Evolutionary conservation across 169 alveolate species (phyloP).

Genomic region (Sarcocystis neurona): DNA sequence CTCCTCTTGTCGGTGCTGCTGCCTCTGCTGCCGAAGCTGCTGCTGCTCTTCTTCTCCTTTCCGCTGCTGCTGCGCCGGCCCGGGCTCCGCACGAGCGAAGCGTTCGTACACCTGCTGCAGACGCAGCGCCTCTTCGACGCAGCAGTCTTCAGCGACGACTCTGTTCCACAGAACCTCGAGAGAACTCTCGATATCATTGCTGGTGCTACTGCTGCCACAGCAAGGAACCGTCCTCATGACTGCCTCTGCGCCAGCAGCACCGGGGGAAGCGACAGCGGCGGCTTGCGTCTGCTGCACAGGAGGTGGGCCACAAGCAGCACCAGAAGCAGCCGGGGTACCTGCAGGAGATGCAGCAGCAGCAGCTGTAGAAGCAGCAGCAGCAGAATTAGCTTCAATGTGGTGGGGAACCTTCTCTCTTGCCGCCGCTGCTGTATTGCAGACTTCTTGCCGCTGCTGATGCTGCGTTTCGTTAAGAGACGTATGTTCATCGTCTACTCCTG

Average conservation of each 20-base stretch:
- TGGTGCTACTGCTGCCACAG: too few species aligned
- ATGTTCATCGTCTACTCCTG: background rate
- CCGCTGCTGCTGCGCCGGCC: too few species aligned
- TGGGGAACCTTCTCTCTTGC: too few species aligned
- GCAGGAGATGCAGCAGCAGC: background rate
- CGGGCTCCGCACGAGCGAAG: background rate
- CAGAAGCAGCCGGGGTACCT: background rate
- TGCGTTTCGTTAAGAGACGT: too few species aligned
- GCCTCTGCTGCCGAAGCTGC: too few species aligned
- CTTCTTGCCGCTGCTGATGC: too few species aligned
- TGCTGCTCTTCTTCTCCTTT: too few species aligned
- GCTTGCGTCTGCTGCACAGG: background rate
- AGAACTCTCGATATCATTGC: background rate
- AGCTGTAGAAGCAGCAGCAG: background rate
- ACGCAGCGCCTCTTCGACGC: conserved; percentile 41
- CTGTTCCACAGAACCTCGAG: conserved; percentile 36
- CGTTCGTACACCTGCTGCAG: conserved; percentile 6
- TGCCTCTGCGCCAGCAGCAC: too few species aligned
- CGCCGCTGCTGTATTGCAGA: too few species aligned
- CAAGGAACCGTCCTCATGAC: too few species aligned
- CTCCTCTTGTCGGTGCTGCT: too few species aligned
- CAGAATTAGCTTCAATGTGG: background rate
- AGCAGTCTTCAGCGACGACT: conserved; percentile 17
- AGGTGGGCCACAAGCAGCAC: background rate
- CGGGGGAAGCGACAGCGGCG: background rate